These are phyloP conservation scores for Tagetes patula DNA, from an alignment of 129 eudicot genomes.

Conservation along the genomic window DNA sequence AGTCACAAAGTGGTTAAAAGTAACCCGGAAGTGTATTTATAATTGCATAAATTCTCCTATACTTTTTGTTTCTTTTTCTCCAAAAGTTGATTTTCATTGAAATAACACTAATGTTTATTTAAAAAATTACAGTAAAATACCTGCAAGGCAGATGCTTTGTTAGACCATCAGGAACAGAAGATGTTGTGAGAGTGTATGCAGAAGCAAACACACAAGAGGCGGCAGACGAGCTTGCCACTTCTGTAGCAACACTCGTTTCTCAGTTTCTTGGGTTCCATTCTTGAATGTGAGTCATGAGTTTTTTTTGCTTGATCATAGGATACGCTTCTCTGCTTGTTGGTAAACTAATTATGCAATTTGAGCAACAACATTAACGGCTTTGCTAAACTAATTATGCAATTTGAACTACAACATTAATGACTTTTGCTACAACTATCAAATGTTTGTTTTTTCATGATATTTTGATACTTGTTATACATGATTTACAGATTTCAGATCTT, in stretches of 20 bases:
- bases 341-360: constrained; percentile 7
- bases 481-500: background rate
- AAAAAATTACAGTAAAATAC: constrained; percentile 49
- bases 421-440: background rate
- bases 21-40: background rate
- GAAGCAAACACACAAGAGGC: constrained; percentile 78
- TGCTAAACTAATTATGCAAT: constrained; percentile 7
- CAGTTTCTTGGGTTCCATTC: constrained; percentile 56
- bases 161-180: constrained; percentile 93
- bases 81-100: background rate
- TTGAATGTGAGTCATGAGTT: background rate
- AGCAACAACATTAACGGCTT: background rate
- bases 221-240: constrained; percentile 61
- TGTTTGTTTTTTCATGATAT: background rate
- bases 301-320: background rate
- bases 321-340: background rate
- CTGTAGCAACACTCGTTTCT: constrained; percentile 58
- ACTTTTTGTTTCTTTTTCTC: background rate
- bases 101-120: background rate
- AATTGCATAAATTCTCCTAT: background rate
- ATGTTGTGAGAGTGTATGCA: constrained; percentile 82
- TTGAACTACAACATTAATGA: background rate
- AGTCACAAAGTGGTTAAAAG: background rate
- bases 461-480: background rate
- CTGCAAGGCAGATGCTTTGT: constrained; percentile 76